Conservation (phyloP, 768 basidiomycete species). For the Hysterangium stoloniferum region DNA sequence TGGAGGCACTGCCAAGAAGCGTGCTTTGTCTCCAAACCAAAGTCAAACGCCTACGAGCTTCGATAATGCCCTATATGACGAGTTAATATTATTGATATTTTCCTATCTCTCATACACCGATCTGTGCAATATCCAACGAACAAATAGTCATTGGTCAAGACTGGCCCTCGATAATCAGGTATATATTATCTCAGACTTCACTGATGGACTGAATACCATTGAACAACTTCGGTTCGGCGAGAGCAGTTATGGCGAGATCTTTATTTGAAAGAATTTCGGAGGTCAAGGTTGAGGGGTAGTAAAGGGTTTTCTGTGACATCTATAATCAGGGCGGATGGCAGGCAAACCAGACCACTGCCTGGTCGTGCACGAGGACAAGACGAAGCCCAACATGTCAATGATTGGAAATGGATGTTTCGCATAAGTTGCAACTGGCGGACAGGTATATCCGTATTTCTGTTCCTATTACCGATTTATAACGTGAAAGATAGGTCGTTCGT, state of each 20-base stretch:
- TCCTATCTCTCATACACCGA: constrained; percentile 59
- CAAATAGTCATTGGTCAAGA: constrained; percentile 59
- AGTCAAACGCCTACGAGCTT: too few species aligned
- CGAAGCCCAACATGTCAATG: constrained; percentile 34
- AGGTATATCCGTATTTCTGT: constrained; percentile 34
- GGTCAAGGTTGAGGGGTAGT: constrained; percentile 58
- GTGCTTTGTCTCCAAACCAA: too few species aligned
- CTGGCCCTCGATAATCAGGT: constrained; percentile 63
- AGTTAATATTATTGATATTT: constrained; percentile 68
- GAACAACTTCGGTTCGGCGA: constrained; percentile 14
- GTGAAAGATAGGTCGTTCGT: constrained; percentile 48
- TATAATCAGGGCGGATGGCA: constrained; percentile 45
- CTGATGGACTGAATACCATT: constrained; percentile 1
- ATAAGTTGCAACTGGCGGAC: constrained; percentile 77
- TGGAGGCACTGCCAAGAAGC: too few species aligned
- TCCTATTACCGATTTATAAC: constrained; percentile 28
- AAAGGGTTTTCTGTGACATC: constrained; percentile 37
- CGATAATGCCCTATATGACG: constrained; percentile 60
- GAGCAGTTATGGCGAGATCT: constrained; percentile 58
- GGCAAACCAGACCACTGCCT: constrained; percentile 53
- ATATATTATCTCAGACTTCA: constrained; percentile 22
- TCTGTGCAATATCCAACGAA: constrained; percentile 56
- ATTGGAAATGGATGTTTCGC: constrained; percentile 86
- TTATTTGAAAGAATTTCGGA: constrained; percentile 58
- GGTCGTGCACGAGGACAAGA: constrained; percentile 31